phyloP scores from a whole-genome alignment of 352 stramenopile genomes.

The Aphanomyces astaci region DNA sequence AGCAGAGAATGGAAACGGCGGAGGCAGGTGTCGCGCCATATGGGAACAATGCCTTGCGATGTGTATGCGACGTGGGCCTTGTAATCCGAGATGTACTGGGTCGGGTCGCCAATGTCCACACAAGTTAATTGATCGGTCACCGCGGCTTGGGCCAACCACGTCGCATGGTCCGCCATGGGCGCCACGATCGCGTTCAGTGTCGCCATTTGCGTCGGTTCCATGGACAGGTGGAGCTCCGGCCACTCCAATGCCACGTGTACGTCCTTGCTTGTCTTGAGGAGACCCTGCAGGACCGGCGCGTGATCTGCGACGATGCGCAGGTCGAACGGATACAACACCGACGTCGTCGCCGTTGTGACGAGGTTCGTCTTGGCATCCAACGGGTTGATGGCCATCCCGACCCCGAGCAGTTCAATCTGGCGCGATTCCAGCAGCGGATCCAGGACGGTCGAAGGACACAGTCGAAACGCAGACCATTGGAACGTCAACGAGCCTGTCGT shows the following conservation, averaged over 20 bases:
- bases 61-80: neutral
- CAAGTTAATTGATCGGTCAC: slow-evolving; percentile 51
- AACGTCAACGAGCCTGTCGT: neutral
- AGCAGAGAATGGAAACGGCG: neutral
- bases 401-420: slow-evolving; percentile 44
- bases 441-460: neutral
- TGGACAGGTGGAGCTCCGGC: neutral
- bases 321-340: slow-evolving; percentile 22
- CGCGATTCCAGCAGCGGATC: slow-evolving; percentile 37
- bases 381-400: slow-evolving; percentile 62
- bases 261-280: slow-evolving; percentile 31
- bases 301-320: slow-evolving; percentile 32
- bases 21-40: neutral
- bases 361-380: neutral
- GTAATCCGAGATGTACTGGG: slow-evolving; percentile 22
- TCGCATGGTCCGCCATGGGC: slow-evolving; percentile 8
- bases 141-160: neutral
- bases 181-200: slow-evolving; percentile 6
- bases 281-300: slow-evolving; percentile 53
- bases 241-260: neutral
- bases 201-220: slow-evolving; percentile 4
- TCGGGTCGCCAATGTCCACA: slow-evolving; percentile 48
- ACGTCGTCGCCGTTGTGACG: neutral
- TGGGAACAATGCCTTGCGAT: neutral
- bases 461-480: slow-evolving; percentile 1